Percentiles rank a stretch among this genome's conserved stretches.
Conservation (phyloP, 1,284 basidiomycete species). For the Pisolithus thermaeus region DNA sequence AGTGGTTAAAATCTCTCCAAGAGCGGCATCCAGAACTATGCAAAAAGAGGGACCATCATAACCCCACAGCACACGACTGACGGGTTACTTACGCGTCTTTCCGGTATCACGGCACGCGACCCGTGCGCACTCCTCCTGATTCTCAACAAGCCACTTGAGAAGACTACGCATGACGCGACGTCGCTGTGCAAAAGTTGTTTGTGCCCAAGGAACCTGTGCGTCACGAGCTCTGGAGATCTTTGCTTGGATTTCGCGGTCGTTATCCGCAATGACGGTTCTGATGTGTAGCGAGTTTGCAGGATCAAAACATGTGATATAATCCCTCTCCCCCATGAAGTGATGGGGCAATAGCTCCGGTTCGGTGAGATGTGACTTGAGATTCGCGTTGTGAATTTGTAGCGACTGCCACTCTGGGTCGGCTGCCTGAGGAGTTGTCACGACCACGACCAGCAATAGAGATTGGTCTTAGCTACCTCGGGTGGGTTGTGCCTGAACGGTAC, state of each 20-base stretch:
- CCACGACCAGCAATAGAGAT: background rate
- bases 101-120: conserved; percentile 95
- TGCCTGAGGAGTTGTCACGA: conserved; percentile 25
- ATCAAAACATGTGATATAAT: conserved; percentile 85
- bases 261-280: conserved; percentile 63
- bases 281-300: conserved; percentile 83
- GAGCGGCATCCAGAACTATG: conserved; percentile 80
- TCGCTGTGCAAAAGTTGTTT: conserved; percentile 72
- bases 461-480: conserved; percentile 49
- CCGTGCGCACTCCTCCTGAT: conserved; percentile 79
- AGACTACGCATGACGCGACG: conserved; percentile 79
- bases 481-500: conserved; percentile 53
- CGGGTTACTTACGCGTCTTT: conserved; percentile 74
- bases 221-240: conserved; percentile 65
- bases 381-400: conserved; percentile 48
- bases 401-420: conserved; percentile 58
- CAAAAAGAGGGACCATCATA: background rate
- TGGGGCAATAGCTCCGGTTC: conserved; percentile 51
- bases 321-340: conserved; percentile 43
- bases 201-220: conserved; percentile 70
- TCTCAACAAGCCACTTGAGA: conserved; percentile 85
- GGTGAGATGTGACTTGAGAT: conserved; percentile 56
- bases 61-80: background rate
- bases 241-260: conserved; percentile 54
- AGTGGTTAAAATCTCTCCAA: conserved; percentile 87